Conservation (phyloP, 495 filamentous ascomycete species). For the Xylaria grammica region DNA sequence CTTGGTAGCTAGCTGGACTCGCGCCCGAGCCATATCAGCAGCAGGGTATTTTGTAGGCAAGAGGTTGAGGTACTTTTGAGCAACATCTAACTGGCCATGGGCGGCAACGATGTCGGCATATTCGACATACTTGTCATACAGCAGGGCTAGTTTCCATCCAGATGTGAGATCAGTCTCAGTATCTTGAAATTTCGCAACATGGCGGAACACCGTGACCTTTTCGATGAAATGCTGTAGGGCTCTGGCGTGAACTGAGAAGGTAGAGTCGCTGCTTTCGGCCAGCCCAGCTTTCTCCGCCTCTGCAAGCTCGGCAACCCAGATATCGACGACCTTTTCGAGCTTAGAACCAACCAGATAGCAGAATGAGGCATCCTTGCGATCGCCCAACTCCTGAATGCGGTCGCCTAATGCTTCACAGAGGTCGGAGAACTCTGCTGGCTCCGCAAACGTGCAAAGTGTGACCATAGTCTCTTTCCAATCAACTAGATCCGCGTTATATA, state of each 20-base stretch:
- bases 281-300: conserved; percentile 79
- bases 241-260: conserved; percentile 89
- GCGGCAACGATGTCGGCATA: conserved; percentile 94
- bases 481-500: conserved; percentile 88
- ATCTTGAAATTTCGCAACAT: conserved; percentile 91
- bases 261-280: conserved; percentile 71
- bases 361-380: conserved; percentile 88
- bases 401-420: conserved; percentile 97
- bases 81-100: conserved; percentile 83
- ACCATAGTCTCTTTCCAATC: conserved; percentile 99
- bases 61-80: conserved; percentile 89
- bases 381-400: conserved; percentile 76
- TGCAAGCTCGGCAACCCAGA: conserved; percentile 89
- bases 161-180: conserved; percentile 68
- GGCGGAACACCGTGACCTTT: conserved; percentile 96
- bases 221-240: conserved; percentile 93
- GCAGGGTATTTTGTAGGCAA: conserved; percentile 85
- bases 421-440: conserved; percentile 88
- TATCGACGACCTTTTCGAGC: conserved; percentile 91
- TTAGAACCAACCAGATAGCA: conserved; percentile 95
- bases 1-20: conserved; percentile 83
- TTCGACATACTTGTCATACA: conserved; percentile 96
- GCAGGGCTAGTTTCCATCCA: conserved; percentile 84
- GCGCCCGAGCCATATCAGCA: conserved; percentile 84
- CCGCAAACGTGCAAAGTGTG: conserved; percentile 91